Evolutionary conservation across 139 green algal species (phyloP).

Genomic region (Penium margaritaceum): DNA sequence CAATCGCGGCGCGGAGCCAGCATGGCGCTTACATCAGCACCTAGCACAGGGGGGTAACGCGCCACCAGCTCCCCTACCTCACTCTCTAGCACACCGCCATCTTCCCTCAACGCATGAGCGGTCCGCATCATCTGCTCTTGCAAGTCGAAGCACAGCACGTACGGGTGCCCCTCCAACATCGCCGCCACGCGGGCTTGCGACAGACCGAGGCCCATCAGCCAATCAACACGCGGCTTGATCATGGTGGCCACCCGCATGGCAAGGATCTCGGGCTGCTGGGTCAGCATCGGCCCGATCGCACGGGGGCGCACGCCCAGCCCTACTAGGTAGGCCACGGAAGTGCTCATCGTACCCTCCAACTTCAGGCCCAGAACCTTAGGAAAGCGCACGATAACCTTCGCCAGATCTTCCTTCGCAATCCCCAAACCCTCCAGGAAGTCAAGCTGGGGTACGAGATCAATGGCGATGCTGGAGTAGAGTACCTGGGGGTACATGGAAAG

Average conservation of each 20-base stretch:
- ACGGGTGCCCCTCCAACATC: slow-evolving; percentile 6
- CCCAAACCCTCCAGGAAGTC: slow-evolving; percentile 29
- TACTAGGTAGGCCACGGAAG: slow-evolving; percentile 26
- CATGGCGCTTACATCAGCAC: not conserved
- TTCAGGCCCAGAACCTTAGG: slow-evolving; percentile 29
- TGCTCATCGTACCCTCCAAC: slow-evolving; percentile 37
- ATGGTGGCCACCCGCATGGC: slow-evolving; percentile 24
- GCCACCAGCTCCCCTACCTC: slow-evolving; percentile 4
- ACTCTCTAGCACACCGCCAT: not conserved
- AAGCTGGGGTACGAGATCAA: slow-evolving; percentile 31
- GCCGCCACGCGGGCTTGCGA: not conserved
- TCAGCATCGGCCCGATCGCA: slow-evolving; percentile 18
- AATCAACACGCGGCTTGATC: slow-evolving; percentile 7
- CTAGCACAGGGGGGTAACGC: slow-evolving; percentile 14
- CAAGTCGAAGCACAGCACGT: slow-evolving; percentile 11
- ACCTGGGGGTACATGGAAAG: slow-evolving; percentile 24
- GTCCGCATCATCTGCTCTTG: slow-evolving; percentile 3
- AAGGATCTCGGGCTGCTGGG: slow-evolving; percentile 8
- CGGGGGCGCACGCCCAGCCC: slow-evolving; percentile 14
- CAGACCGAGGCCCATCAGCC: not conserved
- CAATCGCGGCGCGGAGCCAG: not conserved
- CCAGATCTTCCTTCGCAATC: not conserved
- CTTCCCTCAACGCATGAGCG: not conserved
- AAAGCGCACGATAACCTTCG: slow-evolving; percentile 19
- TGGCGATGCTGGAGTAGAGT: slow-evolving; percentile 29